These are phyloP conservation scores for Hemileccinum impolitum DNA, from an alignment of 768 basidiomycete genomes.

Conservation along the genomic window DNA sequence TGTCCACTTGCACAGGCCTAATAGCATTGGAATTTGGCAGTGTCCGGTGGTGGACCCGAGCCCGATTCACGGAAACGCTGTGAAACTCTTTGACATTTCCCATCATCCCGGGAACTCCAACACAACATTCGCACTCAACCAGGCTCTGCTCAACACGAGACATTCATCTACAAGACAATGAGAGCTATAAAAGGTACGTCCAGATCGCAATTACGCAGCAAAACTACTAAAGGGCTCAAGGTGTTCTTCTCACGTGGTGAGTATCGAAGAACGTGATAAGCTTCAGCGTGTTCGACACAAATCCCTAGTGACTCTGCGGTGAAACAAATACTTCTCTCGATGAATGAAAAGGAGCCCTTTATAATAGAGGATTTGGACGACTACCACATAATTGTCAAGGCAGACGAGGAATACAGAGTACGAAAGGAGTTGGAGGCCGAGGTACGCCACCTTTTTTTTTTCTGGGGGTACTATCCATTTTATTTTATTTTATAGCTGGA, in stretches of 20 bases:
- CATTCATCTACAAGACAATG: slow-evolving; percentile 34
- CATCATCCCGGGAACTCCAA: slow-evolving; percentile 11
- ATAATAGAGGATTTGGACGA: slow-evolving; percentile 88
- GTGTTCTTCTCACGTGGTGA: slow-evolving; percentile 67
- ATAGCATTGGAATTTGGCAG: slow-evolving; percentile 5
- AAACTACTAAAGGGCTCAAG: slow-evolving; percentile 31
- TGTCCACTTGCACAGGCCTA: too few species aligned
- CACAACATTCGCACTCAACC: neutral
- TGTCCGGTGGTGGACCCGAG: neutral
- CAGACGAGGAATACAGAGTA: slow-evolving; percentile 76
- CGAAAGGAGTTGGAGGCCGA: slow-evolving; percentile 70
- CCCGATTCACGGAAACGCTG: too few species aligned
- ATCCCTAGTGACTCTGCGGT: slow-evolving; percentile 91
- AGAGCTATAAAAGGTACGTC: slow-evolving; percentile 59
- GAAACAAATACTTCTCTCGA: slow-evolving; percentile 78
- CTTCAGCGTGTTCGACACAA: too few species aligned
- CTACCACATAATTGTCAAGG: slow-evolving; percentile 77
- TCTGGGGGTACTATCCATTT: neutral
- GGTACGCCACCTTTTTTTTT: slow-evolving; percentile 35
- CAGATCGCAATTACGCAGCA: slow-evolving; percentile 2
- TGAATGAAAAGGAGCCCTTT: slow-evolving; percentile 79
- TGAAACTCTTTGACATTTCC: slow-evolving; percentile 4
- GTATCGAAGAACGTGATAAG: slow-evolving; percentile 12
- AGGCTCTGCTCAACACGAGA: too few species aligned
- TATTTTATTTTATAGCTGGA: slow-evolving; percentile 67